Base-by-base conservation (phyloP, 2,329 filamentous ascomycete genomes). In the Diaporthe ampelina region DNA sequence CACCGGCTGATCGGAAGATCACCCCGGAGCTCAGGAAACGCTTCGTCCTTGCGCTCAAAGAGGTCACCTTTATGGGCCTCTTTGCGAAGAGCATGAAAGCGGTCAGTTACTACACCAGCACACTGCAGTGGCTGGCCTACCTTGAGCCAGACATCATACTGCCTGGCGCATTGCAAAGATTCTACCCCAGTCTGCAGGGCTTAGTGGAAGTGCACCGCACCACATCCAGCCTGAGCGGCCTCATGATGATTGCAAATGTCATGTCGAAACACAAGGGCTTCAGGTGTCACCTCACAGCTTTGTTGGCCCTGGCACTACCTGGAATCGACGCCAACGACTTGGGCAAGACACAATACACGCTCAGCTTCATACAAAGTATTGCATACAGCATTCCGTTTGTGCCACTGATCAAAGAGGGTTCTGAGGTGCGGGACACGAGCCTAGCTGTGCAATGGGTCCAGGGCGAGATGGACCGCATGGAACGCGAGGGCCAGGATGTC, bases 311-410 rank as follows among this genome's bases (percentile, higher is more conserved):
- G 75, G 95, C 96, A 6, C 87, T 99, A 43, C 97, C 97, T 0
- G 97, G 97, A 29, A 97, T 99, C 74, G 97, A 99, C 84, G 95
- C 97, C 77, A 99, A 99, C 81, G 97, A 99, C 83, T 86, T 99
- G 35, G 95, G 97, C 81, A 99, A 99, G 87, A 98, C 97, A 0
- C 90, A 98, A 78, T 94, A 98, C 83, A 97, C 97, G 0, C 88
- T 99, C 74, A 94, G 95, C 78, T 98, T 98, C 81, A 97, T 99
- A 73, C 96, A 98, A 83, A 94, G 94, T 74, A 94, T 98, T 17
- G 96, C 95, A 75, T 98, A 98, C 85, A 97, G 96, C 79, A 97
- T 99, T 70, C 97, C 97, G 0, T 94, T 99, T 80, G 91, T 94
- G 74, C 94, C 97, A 75, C 86, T 99, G 68, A 93, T 94, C 10